These are phyloP conservation scores for Colletotrichum sp. DNA, from an alignment of 2,329 filamentous ascomycete genomes.

Conservation along the genomic window DNA sequence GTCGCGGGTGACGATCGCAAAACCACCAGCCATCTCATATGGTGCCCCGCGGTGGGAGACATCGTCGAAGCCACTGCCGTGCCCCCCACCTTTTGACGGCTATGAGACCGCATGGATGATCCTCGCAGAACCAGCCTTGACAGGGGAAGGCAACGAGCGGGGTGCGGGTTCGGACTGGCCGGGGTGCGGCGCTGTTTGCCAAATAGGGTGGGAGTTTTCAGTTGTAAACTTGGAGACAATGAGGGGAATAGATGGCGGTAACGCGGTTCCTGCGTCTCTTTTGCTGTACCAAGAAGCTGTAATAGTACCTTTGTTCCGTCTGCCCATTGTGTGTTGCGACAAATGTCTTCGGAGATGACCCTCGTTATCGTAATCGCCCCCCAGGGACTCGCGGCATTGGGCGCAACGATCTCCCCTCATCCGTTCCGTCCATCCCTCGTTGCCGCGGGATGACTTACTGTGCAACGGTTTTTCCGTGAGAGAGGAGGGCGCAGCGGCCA, in stretches of 20 bases:
- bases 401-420: neutral
- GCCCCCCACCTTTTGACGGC: conserved; percentile 6
- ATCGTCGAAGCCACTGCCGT: conserved; percentile 1
- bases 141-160: conserved; percentile 1
- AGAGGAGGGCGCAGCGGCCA: neutral
- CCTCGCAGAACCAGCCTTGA: conserved; percentile 1
- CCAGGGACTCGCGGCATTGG: neutral
- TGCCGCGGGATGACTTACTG: neutral
- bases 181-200: conserved; percentile 7
- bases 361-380: conserved; percentile 3
- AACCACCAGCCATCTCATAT: neutral
- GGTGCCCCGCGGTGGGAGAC: neutral
- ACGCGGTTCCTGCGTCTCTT: conserved; percentile 15
- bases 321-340: neutral
- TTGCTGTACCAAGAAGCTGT: neutral
- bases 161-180: conserved; percentile 9
- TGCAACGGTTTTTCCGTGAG: neutral
- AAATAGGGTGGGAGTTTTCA: neutral
- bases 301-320: neutral
- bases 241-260: neutral
- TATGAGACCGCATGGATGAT: conserved; percentile 8
- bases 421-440: neutral
- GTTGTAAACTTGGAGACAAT: conserved; percentile 4
- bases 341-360: conserved; percentile 5
- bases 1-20: neutral